Evolutionary conservation across 1,284 basidiomycete species (phyloP).

Genomic region (Apiotrichum sp.): DNA sequence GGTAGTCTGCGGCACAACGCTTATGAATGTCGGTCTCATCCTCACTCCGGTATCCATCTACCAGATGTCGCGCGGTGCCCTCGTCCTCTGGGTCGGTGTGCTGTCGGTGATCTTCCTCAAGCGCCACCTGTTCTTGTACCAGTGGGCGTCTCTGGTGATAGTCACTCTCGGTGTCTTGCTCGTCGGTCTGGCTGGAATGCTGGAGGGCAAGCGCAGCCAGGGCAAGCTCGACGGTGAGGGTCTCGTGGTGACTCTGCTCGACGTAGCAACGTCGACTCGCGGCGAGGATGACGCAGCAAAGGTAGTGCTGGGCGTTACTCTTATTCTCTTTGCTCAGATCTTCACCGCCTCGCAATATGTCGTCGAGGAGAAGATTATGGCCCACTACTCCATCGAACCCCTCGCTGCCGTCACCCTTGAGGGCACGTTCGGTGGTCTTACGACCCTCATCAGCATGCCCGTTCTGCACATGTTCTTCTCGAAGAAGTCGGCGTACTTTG

Average conservation of each 20-base stretch:
- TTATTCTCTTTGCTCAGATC: conserved; percentile 93
- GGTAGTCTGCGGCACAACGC: conserved; percentile 50
- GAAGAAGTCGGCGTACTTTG: conserved; percentile 75
- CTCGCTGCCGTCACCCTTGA: conserved; percentile 91
- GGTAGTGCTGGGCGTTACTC: conserved; percentile 61
- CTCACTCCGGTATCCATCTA: conserved; percentile 96
- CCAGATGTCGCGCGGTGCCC: conserved; percentile 95
- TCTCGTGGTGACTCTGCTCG: not conserved
- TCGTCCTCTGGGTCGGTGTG: conserved; percentile 93
- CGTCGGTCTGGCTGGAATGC: conserved; percentile 84
- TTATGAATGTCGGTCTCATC: conserved; percentile 92
- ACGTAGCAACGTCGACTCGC: conserved; percentile 5
- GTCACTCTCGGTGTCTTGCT: conserved; percentile 87
- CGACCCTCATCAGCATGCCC: conserved; percentile 48
- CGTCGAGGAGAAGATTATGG: conserved; percentile 92
- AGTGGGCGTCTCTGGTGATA: conserved; percentile 81
- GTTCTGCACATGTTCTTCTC: conserved; percentile 52
- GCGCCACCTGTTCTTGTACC: conserved; percentile 50
- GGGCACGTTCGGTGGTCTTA: conserved; percentile 81
- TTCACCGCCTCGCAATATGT: conserved; percentile 55
- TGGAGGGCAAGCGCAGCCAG: conserved; percentile 53
- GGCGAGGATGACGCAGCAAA: conserved; percentile 43
- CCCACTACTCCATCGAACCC: conserved; percentile 79
- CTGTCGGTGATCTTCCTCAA: conserved; percentile 88
- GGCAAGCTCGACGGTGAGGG: not conserved